Conservation (phyloP, 305 asterid genomes). For the Fraxinus platypoda region DNA sequence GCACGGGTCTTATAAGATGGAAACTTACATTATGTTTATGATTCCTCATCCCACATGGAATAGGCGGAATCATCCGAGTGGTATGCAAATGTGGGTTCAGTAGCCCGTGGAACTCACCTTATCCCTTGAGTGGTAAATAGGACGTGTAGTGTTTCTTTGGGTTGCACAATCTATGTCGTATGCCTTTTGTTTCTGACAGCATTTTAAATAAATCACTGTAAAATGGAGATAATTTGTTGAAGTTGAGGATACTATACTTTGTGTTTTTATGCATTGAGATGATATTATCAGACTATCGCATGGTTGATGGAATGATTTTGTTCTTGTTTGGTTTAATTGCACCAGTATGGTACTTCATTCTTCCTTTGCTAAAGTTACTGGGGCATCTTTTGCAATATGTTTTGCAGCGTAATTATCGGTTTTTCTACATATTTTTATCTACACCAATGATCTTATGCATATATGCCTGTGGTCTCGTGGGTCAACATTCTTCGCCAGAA, state of each 20-base stretch:
- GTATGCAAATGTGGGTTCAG: background rate
- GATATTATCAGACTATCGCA: background rate
- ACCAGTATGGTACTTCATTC: background rate
- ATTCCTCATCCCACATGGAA: background rate
- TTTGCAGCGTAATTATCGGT: conserved; percentile 70
- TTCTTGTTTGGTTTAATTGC: background rate
- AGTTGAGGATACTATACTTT: background rate
- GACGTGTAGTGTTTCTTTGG: background rate
- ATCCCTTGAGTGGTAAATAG: background rate
- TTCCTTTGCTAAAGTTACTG: background rate
- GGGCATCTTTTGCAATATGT: background rate
- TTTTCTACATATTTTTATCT: conserved; percentile 62
- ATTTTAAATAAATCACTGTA: background rate
- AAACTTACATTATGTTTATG: background rate
- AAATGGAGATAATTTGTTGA: background rate
- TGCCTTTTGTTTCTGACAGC: background rate
- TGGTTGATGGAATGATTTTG: background rate
- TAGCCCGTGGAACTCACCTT: background rate
- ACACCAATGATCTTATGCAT: conserved; percentile 65
- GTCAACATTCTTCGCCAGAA: conserved; percentile 37
- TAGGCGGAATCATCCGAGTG: background rate
- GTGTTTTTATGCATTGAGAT: background rate
- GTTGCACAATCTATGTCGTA: background rate
- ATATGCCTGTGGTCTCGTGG: conserved; percentile 50
- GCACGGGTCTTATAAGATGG: background rate